Percentiles rank a stretch among this genome's conserved stretches.
phyloP scores from a whole-genome alignment of 495 filamentous ascomycete species.

The Gamarada debralockiae region DNA sequence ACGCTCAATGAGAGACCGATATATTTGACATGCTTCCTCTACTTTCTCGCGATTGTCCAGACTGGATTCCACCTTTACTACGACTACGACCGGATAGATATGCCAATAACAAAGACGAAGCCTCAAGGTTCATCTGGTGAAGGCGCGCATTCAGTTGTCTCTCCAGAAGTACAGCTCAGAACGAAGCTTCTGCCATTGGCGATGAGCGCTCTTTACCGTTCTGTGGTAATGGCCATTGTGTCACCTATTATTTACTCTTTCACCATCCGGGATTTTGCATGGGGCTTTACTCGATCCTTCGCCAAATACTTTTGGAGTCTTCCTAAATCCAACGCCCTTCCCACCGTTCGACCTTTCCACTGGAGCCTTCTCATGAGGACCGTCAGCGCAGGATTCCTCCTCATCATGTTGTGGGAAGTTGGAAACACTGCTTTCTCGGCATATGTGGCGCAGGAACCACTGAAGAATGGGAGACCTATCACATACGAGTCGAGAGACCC shows the following conservation, averaged over 20 bases:
- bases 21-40: conserved; percentile 69
- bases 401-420: conserved; percentile 69
- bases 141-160: conserved; percentile 22
- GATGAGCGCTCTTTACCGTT: conserved; percentile 32
- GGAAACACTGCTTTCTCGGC: conserved; percentile 72
- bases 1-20: conserved; percentile 86
- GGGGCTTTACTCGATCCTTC: conserved; percentile 63
- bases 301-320: conserved; percentile 72
- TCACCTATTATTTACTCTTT: conserved; percentile 37
- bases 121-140: conserved; percentile 3
- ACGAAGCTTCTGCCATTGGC: conserved; percentile 30
- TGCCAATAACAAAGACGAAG: conserved; percentile 21
- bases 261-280: conserved; percentile 53
- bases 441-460: conserved; percentile 73
- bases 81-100: conserved; percentile 64
- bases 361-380: conserved; percentile 54
- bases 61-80: conserved; percentile 62
- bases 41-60: conserved; percentile 65
- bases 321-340: conserved; percentile 61
- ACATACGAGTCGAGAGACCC: conserved; percentile 83
- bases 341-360: conserved; percentile 53
- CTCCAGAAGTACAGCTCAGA: conserved; percentile 26
- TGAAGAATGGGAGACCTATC: conserved; percentile 80
- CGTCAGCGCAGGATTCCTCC: conserved; percentile 58
- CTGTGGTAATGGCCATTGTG: conserved; percentile 39